Base-by-base conservation (phyloP, 2,329 filamentous ascomycete species). In the Ambrosiella beaveri region DNA sequence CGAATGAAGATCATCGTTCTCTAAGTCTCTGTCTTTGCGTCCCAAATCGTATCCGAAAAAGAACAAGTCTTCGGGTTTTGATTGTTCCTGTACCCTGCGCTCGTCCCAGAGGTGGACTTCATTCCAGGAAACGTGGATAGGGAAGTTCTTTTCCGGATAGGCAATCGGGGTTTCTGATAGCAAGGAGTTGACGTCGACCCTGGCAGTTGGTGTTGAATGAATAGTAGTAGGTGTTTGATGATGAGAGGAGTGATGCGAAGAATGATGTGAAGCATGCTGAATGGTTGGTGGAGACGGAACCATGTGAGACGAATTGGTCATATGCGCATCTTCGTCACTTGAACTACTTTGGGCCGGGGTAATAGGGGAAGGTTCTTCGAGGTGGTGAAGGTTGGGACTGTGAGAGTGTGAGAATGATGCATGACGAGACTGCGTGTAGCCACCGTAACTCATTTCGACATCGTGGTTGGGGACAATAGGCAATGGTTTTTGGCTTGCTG, bases 11-110 rank as follows among this genome's bases (percentile, higher is more conserved):
- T 91, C 86, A 64, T 88, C 79, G 63, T 90, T 90, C 55, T 76
- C 78, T 36, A 86, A 71, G 64, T 91, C 86, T 17, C 80, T 70
- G 68, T 91, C 86, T 8, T 76, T 76, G 61, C 81, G 74, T 0
- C 86, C 87, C 58, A 79, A 74, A 65, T 91, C 87, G 61, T 85
- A 77, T 5, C 87, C 86, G 66, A 86, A 88, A 49, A 75, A 78
- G 6, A 70, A 75, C 40, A 69, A 68, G 62, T 72, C 65, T 60
- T 71, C 62, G 61, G 63, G n/a, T 7, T 44, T 57, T 7, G 35
- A 9, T 8, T 47, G 38, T 3, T 9, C n/a, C 12, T 13, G 36
- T 19, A 60, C 27, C 13, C 37, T 39, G n/a, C 19, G 38, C 12
- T 55, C 56, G 15, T 57, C 52, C 59, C 59, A 60, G 15, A 54